Conservation (phyloP, 202 grass and related monocot species). For the Eragrostis tef region DNA sequence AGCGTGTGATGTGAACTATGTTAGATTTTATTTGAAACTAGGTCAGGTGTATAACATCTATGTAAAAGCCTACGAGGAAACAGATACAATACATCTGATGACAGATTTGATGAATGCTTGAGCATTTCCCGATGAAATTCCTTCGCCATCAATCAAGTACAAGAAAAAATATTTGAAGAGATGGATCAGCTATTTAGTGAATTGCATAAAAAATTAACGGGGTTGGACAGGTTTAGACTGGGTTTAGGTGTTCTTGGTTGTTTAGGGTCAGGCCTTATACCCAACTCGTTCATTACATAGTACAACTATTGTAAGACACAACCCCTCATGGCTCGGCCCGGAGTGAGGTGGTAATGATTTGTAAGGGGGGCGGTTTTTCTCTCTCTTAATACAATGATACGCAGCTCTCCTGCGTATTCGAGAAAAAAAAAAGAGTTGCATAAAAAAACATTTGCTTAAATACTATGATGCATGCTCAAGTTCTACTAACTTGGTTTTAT, state of each 20-base stretch:
- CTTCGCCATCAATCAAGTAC: background rate
- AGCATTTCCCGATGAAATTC: background rate
- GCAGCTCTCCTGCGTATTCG: too few relatives aligned
- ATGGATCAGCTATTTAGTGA: background rate
- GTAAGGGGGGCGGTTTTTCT: too few relatives aligned
- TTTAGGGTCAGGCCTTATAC: too few relatives aligned
- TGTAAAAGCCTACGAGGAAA: background rate
- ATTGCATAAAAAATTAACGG: background rate
- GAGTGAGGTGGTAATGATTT: too few relatives aligned
- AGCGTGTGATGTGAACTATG: background rate
- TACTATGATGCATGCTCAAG: background rate
- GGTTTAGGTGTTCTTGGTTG: too few relatives aligned
- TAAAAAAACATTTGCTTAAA: background rate
- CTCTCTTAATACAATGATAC: too few relatives aligned
- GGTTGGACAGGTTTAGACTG: too few relatives aligned
- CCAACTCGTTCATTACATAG: too few relatives aligned
- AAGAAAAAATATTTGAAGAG: background rate
- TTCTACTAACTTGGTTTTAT: background rate
- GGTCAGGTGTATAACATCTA: background rate
- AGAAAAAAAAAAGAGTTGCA: too few relatives aligned
- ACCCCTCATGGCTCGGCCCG: too few relatives aligned
- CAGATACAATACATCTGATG: background rate
- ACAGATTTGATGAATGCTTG: background rate
- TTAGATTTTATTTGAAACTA: background rate
- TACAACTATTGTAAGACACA: too few relatives aligned